A percentile compares a stretch with the other conserved stretches of the same genome.
Conservation (phyloP, 345 rosid species). For the Adansonia digitata region DNA sequence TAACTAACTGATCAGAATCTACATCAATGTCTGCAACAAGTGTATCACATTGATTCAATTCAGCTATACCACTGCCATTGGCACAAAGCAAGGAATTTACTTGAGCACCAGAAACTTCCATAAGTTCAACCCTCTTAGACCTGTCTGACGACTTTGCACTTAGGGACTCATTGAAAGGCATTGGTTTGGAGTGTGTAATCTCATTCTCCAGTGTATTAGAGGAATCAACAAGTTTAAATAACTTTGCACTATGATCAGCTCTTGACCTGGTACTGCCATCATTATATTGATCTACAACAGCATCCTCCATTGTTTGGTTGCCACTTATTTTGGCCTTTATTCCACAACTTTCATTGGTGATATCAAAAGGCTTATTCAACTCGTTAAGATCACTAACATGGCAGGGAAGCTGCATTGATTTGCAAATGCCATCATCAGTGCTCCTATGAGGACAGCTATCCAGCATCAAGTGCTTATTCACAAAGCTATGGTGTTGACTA, state of each 20-base stretch:
- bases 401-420: conserved; percentile 8
- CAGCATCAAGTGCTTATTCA: conserved; percentile 12
- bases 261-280: conserved; percentile 8
- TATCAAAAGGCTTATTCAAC: conserved; percentile 7
- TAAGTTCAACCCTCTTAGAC: conserved; percentile 13
- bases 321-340: background rate
- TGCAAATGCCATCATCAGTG: conserved; percentile 9
- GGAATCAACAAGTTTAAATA: background rate
- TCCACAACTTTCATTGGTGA: background rate
- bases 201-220: background rate
- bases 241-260: background rate
- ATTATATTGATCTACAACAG: conserved; percentile 11
- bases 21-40: conserved; percentile 18
- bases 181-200: background rate
- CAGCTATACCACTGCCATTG: conserved; percentile 11
- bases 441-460: conserved; percentile 11
- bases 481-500: conserved; percentile 20
- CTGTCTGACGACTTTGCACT: conserved; percentile 4
- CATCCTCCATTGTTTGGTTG: conserved; percentile 7
- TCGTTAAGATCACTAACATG: background rate
- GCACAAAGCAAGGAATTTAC: conserved; percentile 10
- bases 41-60: conserved; percentile 7
- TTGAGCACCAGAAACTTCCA: conserved; percentile 13
- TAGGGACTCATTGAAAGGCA: background rate
- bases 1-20: conserved; percentile 12